A percentile compares a stretch with the other conserved stretches of the same genome.
These are phyloP conservation scores for Filobasidium floriforme DNA, from an alignment of 768 basidiomycete species.

Conservation along the genomic window DNA sequence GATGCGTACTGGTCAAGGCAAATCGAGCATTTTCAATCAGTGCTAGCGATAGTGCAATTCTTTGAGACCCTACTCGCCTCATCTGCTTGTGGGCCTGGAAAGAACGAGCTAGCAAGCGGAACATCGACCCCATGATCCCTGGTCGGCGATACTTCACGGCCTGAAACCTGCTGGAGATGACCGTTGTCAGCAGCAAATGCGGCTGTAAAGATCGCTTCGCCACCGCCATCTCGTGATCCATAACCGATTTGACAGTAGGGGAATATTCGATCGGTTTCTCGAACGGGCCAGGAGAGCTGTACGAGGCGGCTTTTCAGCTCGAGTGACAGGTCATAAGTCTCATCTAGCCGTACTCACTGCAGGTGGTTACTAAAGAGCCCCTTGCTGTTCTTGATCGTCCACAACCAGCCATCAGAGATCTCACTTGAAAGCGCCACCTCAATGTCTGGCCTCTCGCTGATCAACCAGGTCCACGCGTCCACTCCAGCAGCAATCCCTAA, in stretches of 20 bases:
- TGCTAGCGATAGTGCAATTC: not conserved
- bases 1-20: slow-evolving; percentile 62
- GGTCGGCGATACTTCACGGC: slow-evolving; percentile 82
- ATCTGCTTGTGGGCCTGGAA: slow-evolving; percentile 60
- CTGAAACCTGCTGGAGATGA: slow-evolving; percentile 85
- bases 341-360: slow-evolving; percentile 71
- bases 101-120: slow-evolving; percentile 76
- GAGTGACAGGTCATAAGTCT: no score
- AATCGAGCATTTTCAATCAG: not conserved
- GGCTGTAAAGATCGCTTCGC: slow-evolving; percentile 72
- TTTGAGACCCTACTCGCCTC: slow-evolving; percentile 54
- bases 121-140: slow-evolving; percentile 74
- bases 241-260: slow-evolving; percentile 76
- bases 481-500: slow-evolving; percentile 76
- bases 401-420: slow-evolving; percentile 77
- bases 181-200: slow-evolving; percentile 73
- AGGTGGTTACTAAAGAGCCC: slow-evolving; percentile 75
- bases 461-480: slow-evolving; percentile 94
- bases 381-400: slow-evolving; percentile 64
- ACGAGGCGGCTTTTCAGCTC: slow-evolving; percentile 5
- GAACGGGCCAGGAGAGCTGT: slow-evolving; percentile 81
- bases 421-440: slow-evolving; percentile 81
- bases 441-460: slow-evolving; percentile 70
- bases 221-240: slow-evolving; percentile 62
- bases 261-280: slow-evolving; percentile 75